These are phyloP conservation scores for Mollisia scopiformis DNA, from an alignment of 2,329 filamentous ascomycete species.

Conservation along the genomic window DNA sequence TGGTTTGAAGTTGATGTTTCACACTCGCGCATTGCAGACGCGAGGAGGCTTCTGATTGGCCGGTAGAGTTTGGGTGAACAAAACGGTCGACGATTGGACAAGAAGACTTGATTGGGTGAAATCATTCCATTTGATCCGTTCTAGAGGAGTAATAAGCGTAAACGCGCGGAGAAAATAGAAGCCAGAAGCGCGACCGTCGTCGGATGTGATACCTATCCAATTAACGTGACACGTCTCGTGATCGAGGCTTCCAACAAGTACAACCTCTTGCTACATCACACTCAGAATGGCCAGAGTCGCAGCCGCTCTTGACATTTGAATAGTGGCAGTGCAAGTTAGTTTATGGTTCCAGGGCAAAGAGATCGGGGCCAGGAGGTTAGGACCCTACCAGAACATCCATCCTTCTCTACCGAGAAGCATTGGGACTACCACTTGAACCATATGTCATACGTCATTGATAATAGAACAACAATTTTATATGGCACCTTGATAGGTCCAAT, in stretches of 20 bases:
- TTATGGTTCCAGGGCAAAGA: too few relatives aligned
- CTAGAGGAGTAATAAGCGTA: constrained; percentile 12
- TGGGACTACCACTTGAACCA: too few relatives aligned
- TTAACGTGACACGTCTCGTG: constrained; percentile 1
- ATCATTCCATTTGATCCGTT: not conserved
- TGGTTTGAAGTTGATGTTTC: constrained; percentile 19
- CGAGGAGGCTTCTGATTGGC: constrained; percentile 23
- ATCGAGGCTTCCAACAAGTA: not conserved
- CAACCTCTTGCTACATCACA: not conserved
- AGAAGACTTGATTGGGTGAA: not conserved
- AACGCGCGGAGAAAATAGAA: constrained; percentile 18
- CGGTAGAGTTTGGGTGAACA: not conserved
- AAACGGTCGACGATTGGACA: not conserved
- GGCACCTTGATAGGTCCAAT: too few relatives aligned
- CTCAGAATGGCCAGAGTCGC: not conserved
- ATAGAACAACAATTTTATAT: too few relatives aligned
- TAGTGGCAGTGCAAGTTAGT: not conserved
- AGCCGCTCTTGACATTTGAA: too few relatives aligned
- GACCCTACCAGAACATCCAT: too few relatives aligned
- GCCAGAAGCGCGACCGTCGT: constrained; percentile 16
- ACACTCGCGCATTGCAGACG: constrained; percentile 15
- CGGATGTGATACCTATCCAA: not conserved
- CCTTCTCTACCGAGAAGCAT: too few relatives aligned
- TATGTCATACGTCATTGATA: too few relatives aligned
- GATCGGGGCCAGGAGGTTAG: too few relatives aligned